Conservation (phyloP, 1,139 yeast species). For the Yamadazyma blattariae region DNA sequence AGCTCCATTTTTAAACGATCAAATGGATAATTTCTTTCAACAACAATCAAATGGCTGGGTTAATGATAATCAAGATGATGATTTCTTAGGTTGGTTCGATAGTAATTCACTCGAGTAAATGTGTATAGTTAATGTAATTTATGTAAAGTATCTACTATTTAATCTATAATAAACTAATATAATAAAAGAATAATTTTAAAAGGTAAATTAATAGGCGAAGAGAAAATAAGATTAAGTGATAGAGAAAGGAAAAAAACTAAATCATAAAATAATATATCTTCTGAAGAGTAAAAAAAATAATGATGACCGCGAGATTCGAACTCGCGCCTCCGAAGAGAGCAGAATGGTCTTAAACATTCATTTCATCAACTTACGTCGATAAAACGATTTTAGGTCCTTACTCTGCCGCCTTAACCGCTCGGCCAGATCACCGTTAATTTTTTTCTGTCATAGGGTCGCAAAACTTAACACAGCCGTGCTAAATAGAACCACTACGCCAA, state of each 20-base stretch:
- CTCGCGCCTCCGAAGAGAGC: conserved; percentile 56
- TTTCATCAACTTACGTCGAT: background rate
- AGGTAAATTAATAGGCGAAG: no score
- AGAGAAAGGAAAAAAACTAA: no score
- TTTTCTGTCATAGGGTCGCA: no score
- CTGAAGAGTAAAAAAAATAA: conserved; percentile 17
- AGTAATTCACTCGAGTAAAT: conserved; percentile 34
- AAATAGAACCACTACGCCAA: no score
- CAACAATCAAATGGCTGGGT: conserved; percentile 84
- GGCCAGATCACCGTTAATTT: no score
- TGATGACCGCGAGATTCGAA: conserved; percentile 55
- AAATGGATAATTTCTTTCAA: conserved; percentile 60
- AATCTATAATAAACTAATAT: no score
- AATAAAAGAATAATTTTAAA: no score
- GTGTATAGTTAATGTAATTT: conserved; percentile 1
- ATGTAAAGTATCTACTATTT: background rate
- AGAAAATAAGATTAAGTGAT: no score
- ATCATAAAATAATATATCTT: no score
- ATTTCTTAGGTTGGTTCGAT: conserved; percentile 95
- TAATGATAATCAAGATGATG: conserved; percentile 66
- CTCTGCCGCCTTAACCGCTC: no score
- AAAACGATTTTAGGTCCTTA: no score
- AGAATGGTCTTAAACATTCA: background rate
- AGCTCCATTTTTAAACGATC: conserved; percentile 23
- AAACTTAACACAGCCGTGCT: no score